Conservation (phyloP, 2,329 filamentous ascomycete genomes). For the Alternaria metachromatica region DNA sequence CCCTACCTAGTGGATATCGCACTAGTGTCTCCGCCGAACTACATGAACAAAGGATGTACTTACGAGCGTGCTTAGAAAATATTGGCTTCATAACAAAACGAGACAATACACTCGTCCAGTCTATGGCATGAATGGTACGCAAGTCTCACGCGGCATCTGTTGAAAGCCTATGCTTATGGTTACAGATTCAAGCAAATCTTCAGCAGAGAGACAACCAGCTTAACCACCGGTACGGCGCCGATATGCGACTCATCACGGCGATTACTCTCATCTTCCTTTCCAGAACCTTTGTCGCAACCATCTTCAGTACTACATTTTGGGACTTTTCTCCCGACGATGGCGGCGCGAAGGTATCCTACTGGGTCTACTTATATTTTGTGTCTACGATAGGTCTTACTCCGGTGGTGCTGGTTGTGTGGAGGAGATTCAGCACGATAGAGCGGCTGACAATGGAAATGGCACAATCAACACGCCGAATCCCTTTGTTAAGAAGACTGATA, state of each 20-base stretch:
- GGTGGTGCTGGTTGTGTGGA: neutral
- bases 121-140: neutral
- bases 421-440: neutral
- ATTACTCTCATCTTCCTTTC: neutral
- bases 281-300: neutral
- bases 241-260: neutral
- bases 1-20: no score
- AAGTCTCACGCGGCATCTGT: neutral
- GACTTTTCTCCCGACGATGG: neutral
- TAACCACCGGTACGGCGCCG: neutral
- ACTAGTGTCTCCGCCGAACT: neutral
- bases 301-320: neutral
- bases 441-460: neutral
- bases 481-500: neutral
- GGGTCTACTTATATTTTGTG: neutral
- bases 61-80: no score
- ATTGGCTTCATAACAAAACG: neutral
- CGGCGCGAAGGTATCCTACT: neutral
- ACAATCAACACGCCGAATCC: accelerated
- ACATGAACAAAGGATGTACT: neutral
- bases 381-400: neutral
- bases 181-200: neutral
- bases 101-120: neutral
- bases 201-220: neutral
- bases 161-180: neutral